Percentiles rank a stretch among this genome's conserved stretches.
Evolutionary conservation across 352 stramenopile genomes (phyloP).

Genomic region (Pythium guiyangense): DNA sequence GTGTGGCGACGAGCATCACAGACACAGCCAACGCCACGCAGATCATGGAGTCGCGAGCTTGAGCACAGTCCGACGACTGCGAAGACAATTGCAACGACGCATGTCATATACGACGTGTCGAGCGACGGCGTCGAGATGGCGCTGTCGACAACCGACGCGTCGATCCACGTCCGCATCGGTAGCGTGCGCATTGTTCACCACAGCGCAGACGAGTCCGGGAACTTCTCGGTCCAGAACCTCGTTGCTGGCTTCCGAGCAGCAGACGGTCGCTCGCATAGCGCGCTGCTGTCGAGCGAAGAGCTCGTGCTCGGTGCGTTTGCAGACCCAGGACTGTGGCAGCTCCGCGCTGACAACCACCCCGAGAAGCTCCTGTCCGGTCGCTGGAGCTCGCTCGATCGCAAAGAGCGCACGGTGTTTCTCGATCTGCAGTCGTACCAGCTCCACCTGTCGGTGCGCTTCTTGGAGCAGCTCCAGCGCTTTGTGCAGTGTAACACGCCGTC

Average conservation of each 20-base stretch:
- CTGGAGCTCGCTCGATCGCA: constrained; percentile 35
- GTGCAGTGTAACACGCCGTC: background rate
- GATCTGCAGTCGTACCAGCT: constrained; percentile 70
- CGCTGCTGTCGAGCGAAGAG: constrained; percentile 30
- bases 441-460: constrained; percentile 55
- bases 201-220: constrained; percentile 17
- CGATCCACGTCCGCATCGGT: constrained; percentile 58
- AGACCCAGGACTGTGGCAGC: constrained; percentile 69
- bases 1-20: background rate
- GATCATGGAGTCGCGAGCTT: no score
- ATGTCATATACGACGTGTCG: constrained; percentile 20
- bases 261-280: no score
- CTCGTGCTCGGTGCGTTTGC: constrained; percentile 61
- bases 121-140: constrained; percentile 59
- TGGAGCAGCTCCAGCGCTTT: constrained; percentile 30
- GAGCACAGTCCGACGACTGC: background rate
- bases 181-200: constrained; percentile 31
- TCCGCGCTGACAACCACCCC: constrained; percentile 63
- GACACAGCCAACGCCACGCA: no score
- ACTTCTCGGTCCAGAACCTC: constrained; percentile 57
- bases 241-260: constrained; percentile 36
- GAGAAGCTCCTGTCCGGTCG: constrained; percentile 59
- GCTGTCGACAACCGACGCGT: constrained; percentile 20
- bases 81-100: background rate
- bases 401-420: constrained; percentile 48